Base-by-base conservation (phyloP, 2,329 filamentous ascomycete species). In the Chaetoscypha palmicola region DNA sequence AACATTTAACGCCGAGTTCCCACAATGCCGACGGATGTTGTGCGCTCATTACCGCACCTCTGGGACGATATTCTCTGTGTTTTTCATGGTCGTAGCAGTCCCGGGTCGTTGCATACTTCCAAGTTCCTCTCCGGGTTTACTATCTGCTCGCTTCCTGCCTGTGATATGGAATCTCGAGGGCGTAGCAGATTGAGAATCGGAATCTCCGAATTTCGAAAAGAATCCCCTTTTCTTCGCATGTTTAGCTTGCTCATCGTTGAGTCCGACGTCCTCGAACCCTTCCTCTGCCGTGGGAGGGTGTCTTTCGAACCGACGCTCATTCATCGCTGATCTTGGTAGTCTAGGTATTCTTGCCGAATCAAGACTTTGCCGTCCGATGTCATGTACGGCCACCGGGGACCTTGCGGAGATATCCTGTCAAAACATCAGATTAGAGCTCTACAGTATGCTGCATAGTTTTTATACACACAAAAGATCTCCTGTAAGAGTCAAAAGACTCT, bases 401-500 rank as follows among this genome's bases (percentile, higher is more conserved):
- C 82, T 81, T 30, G 90, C 91, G 38, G 84, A 90, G 48, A 97
- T 94, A 62, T 97, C 90, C 90, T 94, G 58, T 46, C 47, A 26
- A 45, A n/a, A 33, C 8, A 48, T 50, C 23, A 54, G 45, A 38
- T 23, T n/a, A 20, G 21, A 12, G 17, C 10, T 17, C 22, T n/a
- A 17, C 17, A 5, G n/a, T 30, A 21, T 31, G 42, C 37, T 49
- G 43, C 23, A 43, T 34, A 17, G 45, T 43, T 36, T 36, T 20
- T 12, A 11, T 30, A 72, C 83, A 56, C 76, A 95, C 91, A 70
- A 97, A 97, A 52, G 90, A 96, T 58, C 92, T 81, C 51, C 92
- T 77, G 67, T 97, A 97, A 2, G 90, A 95, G 64, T 97, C 92
- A 61, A 97, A 97, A 2, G 90, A 96, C 68, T 97, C 92, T 58